A percentile compares a stretch with the other conserved stretches of the same genome.
These are phyloP conservation scores for Cordyceps pruinosa DNA, from an alignment of 2,329 filamentous ascomycete species.

Conservation along the genomic window DNA sequence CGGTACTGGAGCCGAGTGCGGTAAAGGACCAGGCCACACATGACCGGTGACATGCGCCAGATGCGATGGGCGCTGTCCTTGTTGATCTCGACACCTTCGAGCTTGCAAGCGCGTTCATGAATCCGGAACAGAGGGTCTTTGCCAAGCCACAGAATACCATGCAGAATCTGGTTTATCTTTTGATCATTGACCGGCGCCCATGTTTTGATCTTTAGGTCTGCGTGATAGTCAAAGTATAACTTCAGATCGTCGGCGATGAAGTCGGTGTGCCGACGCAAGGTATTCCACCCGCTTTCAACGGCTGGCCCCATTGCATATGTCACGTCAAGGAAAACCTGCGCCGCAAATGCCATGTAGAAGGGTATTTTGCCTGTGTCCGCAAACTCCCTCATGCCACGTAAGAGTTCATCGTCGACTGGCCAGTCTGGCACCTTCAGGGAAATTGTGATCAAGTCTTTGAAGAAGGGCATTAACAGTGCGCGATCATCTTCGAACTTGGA, in stretches of 20 bases:
- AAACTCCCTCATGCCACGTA: constrained; percentile 23
- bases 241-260: not conserved
- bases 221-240: not conserved
- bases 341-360: constrained; percentile 25
- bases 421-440: constrained; percentile 13
- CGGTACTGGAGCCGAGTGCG: not conserved
- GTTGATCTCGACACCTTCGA: not conserved
- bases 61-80: not conserved
- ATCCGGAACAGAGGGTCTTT: not conserved
- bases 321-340: constrained; percentile 26
- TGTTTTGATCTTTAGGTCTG: not conserved
- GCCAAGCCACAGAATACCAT: not conserved
- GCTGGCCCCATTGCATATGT: not conserved
- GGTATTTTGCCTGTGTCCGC: constrained; percentile 21
- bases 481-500: constrained; percentile 30
- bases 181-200: not conserved
- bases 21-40: not conserved
- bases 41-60: not conserved
- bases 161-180: not conserved
- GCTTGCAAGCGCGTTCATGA: not conserved
- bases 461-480: constrained; percentile 23
- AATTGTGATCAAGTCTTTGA: constrained; percentile 16
- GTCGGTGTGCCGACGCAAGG: not conserved
- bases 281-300: not conserved
- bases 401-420: constrained; percentile 23